These are phyloP conservation scores for Acacia acuminata DNA, from an alignment of 306 rosid genomes.

Conservation along the genomic window DNA sequence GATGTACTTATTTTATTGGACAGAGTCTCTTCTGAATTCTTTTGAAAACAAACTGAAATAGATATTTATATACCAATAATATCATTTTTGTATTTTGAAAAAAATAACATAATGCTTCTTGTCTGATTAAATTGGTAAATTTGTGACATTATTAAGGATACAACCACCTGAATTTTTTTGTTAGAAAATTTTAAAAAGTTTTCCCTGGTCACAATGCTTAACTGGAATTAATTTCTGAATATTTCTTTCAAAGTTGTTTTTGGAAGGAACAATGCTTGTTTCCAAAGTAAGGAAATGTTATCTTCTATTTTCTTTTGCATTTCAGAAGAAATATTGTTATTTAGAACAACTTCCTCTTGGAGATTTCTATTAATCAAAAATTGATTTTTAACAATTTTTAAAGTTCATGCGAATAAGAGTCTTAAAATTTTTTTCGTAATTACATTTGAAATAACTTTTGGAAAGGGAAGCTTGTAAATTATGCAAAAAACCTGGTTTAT, in stretches of 20 bases:
- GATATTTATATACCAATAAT: too few species aligned
- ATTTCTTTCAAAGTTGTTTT: background rate
- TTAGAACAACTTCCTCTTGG: conserved; percentile 11
- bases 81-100: too few species aligned
- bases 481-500: conserved; percentile 2
- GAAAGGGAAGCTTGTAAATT: conserved; percentile 17
- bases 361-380: background rate
- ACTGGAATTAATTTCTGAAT: background rate
- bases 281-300: conserved; percentile 3
- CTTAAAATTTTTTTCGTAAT: background rate
- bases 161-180: background rate
- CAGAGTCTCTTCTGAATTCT: too few species aligned
- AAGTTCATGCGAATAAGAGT: background rate
- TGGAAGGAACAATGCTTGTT: background rate
- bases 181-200: background rate
- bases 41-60: too few species aligned
- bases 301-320: background rate
- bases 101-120: too few species aligned
- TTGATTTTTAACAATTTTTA: background rate
- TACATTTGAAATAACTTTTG: conserved; percentile 14
- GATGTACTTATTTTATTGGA: too few species aligned
- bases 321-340: background rate
- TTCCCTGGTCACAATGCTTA: background rate
- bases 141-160: background rate
- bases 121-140: background rate